Base-by-base conservation (phyloP, 1,284 basidiomycete genomes). In the Polyporus tsugae region DNA sequence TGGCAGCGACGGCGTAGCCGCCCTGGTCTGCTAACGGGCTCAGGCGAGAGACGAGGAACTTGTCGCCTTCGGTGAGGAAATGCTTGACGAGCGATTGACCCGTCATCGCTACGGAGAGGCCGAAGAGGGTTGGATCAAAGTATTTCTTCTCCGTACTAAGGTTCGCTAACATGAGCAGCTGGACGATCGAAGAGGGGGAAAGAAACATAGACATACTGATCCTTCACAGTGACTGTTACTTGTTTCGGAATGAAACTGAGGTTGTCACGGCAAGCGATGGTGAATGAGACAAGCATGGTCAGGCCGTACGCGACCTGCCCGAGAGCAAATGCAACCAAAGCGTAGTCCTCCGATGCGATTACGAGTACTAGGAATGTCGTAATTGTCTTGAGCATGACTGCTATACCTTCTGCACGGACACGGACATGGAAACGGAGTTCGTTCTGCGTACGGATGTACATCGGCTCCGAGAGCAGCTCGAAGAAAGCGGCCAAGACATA, bases 11-110 rank as follows among this genome's bases (percentile, higher is more conserved):
- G 0, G 96, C 96, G 78, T 98, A 98, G 2, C 95, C 96, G 11
- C 95, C 96, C 80, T 98, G 96, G 78, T 96, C 93, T 63, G 91
- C 84, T 55, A 97, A 81, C 13, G 93, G 90, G 68, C 94, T 95
- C 71, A 95, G 89, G 74, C 87, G 88, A 0, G 94, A 94, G 33
- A 98, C 86, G 2, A 97, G 87, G 60, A 99, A 83, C 75, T 98
- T 96, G 80, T 99, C 98, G 11, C 95, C 96, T 78, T 99, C 98
- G 0, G 97, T 99, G 38, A 99, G 83, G 71, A 97, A 86, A 77
- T 99, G 97, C 79, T 99, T 99, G 74, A 99, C 85, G 3, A 98
- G 74, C 1, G 93, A 95, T 79, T 98, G 96, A 6, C 83, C 85
- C 5, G 93, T 95, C 87, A 99, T 95, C 0, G 92, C 94, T 64